Evolutionary conservation across 139 green algal genomes (phyloP), one percentile per base, ranked within the genome.

Genomic region (Chlorella ohadii): DNA sequence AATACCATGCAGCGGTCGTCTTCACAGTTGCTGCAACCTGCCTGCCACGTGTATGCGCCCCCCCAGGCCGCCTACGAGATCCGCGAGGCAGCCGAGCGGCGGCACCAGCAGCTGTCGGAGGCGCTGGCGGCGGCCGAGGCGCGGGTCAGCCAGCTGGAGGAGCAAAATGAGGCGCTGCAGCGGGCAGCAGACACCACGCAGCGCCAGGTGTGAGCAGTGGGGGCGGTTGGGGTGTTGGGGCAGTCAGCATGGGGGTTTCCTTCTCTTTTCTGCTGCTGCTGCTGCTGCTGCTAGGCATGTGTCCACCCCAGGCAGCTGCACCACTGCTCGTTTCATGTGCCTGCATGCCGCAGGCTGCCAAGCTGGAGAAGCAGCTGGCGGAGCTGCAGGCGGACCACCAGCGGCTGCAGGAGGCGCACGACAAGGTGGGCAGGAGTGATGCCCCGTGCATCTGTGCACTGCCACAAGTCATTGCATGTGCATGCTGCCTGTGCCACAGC

Each of bases 41-140:
- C 51, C 15, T 59, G 51, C 51, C 22, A 13, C 15, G 11, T 22
- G 11, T 59, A 1, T 1, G 11, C 57, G 9, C 19, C 19, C 57
- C 57, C 57, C 2, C 25, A n/a, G 70, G 57, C 59, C 27, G 76
- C 36, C 25, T 82, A 86, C 25, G 90, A 94, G 57, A 63, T 72
- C 12, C 71, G 78, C 13, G 77, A 86, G 59, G 80, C 65, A 33
- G 71, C 87, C 4, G 28, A 84, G 44, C 71, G 66, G 0, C 74
- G 73, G 39, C 81, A 86, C 65, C 82, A 81, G 77, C 76, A 78
- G 76, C 79, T 92, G 44, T 38, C 23, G 22, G 76, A 90, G 72
- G 39, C 72, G 41, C 65, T 87, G 47, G 56, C 66, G 28, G 67
- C 78, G 1, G 73, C 74, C 20, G 25, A 72, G 47, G 61, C 81